phyloP scores from a whole-genome alignment of 2,329 filamentous ascomycete species.

The Microsporum audouinii region DNA sequence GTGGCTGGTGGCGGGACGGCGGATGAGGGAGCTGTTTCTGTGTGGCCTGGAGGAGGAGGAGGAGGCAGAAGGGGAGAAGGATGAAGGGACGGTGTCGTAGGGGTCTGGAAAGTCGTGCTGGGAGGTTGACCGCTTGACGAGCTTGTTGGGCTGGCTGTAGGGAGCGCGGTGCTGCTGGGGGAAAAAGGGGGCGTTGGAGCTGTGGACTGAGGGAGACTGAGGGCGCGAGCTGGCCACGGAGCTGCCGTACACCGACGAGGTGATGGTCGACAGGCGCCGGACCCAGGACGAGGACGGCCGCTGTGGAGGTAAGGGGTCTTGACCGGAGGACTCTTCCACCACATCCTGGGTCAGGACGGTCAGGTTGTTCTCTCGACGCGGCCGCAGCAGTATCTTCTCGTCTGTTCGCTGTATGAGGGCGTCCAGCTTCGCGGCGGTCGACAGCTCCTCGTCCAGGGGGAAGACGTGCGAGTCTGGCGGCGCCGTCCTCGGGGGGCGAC shows the following conservation, averaged over 20 bases:
- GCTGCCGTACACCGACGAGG: constrained; percentile 38
- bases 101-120: constrained; percentile 37
- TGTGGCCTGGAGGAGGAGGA: constrained; percentile 25
- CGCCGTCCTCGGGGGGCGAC: background rate
- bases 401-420: background rate
- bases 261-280: constrained; percentile 44
- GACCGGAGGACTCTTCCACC: constrained; percentile 15
- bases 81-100: constrained; percentile 17
- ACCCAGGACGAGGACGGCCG: constrained; percentile 44
- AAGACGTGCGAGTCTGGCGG: background rate
- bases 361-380: constrained; percentile 19
- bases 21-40: constrained; percentile 40
- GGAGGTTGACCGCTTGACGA: constrained; percentile 51
- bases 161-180: constrained; percentile 16
- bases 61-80: background rate
- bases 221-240: constrained; percentile 40
- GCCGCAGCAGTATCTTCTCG: constrained; percentile 6
- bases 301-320: constrained; percentile 16
- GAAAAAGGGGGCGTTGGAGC: constrained; percentile 40
- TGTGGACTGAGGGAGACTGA: constrained; percentile 43
- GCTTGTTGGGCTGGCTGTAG: constrained; percentile 43
- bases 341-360: constrained; percentile 19
- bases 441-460: constrained; percentile 5
- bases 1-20: constrained; percentile 52
- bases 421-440: constrained; percentile 1